Base-by-base conservation (phyloP, 2,329 filamentous ascomycete species). In the Hypoxylon sp. region DNA sequence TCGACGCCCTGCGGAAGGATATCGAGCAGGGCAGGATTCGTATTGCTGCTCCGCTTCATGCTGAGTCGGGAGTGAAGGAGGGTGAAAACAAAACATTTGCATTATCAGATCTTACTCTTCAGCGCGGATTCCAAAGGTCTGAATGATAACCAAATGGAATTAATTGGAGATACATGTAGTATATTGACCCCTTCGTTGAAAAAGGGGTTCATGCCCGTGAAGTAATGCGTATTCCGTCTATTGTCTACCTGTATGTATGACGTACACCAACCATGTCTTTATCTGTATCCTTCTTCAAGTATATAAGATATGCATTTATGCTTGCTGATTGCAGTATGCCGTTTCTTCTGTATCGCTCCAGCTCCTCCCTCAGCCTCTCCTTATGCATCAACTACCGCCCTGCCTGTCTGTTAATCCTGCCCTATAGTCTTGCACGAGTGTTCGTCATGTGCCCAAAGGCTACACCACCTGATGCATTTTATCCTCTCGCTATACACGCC, bases 1-100 rank as follows among this genome's bases (percentile, higher is more conserved):
- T 87, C 31, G 85, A 87, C 47, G 74, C 80, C 44, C 69, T 87
- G 5, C 76, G 83, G 72, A 79, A 76, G 50, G 82, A 86, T 64
- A 87, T 87, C 61, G 84, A 85, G 73, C 75, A 76, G 27, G 83
- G 83, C 1, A 79, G 82, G 29, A 46, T 83, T 47, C 61, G 21
- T 13, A 35, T 57, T 10, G 11, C 27, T 29, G 37, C 44, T 21
- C 55, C 44, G 13, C 10, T 48, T 29, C 19, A 21, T 2, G 19
- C 7, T 39, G 35, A n/a, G 7, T 3, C 24, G 7, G 21, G 24
- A 19, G 44, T 17, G 2, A 50, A 39, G 15, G 44, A 11, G 15
- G 21, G 24, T 31, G 19, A 17, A 6, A n/a, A 58, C 8, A 50
- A 39, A 50, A 11, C 17, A 19, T 13, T 58, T 27, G 32, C 55